Percentiles rank a stretch among this genome's conserved stretches.
These are phyloP conservation scores for Mycena filopes DNA, from an alignment of 768 basidiomycete genomes.

Conservation along the genomic window DNA sequence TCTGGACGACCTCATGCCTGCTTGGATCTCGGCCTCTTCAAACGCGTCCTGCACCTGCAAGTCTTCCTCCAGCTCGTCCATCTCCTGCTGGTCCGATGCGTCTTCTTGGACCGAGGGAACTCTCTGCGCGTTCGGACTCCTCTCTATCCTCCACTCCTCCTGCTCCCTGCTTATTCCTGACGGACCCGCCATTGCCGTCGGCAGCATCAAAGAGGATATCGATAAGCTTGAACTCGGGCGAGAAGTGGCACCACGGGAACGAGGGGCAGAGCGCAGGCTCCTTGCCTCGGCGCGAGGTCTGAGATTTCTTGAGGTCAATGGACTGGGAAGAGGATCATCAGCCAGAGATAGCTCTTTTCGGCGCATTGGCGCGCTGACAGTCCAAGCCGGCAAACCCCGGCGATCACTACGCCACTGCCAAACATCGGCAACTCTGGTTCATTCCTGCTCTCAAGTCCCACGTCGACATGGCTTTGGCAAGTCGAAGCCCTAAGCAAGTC, in stretches of 20 bases:
- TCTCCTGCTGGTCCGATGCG: constrained; percentile 2
- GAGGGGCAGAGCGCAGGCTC: constrained; percentile 2
- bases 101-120: background rate
- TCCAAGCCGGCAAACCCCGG: background rate
- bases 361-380: background rate
- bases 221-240: constrained; percentile 22
- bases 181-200: constrained; percentile 9
- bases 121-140: background rate
- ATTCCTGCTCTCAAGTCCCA: no score
- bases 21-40: no score
- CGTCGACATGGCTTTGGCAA: no score
- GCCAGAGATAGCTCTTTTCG: background rate
- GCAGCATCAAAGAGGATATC: constrained; percentile 18
- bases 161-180: background rate
- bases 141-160: background rate
- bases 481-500: no score
- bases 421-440: no score
- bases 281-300: constrained; percentile 17
- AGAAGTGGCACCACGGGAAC: constrained; percentile 16
- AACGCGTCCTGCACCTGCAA: background rate
- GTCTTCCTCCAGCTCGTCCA: constrained; percentile 27
- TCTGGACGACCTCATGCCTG: no score
- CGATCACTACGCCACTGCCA: no score
- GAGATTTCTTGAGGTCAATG: constrained; percentile 22
- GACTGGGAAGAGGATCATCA: constrained; percentile 21